Evolutionary conservation across 805 yeast species (phyloP), one percentile per base, ranked within the genome.

Genomic region (Myxozyma monticola): DNA sequence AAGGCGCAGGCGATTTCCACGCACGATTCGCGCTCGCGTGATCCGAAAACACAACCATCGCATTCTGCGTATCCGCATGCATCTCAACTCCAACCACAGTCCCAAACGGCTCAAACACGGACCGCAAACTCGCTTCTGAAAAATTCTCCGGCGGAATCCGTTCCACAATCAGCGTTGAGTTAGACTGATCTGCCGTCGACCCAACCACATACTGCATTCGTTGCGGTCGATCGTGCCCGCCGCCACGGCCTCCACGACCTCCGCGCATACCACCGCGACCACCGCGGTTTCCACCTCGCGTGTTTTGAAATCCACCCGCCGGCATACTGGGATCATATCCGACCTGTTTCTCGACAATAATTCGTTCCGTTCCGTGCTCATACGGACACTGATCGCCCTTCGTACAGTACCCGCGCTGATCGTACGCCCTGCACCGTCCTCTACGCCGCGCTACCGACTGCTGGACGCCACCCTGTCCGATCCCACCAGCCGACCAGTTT

Each of bases 81-180:
- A 76, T 44, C 22, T 54, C 48, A 15, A 76, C 65, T 3, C 38
- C 45, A 4, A 47, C 52, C 18, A 76, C 51, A 0, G 56, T 63
- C 10, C 80, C 80, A 60, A 75, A 76, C 52, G 66, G 59, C n/a
- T 65, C 57, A 57, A 76, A 76, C 55, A 68, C 74, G 6, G 60
- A 59, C 33, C 67, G 59, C 1, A 76, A 29, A 1, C 48, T 45
- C 12, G 50, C 61, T 43, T 71, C 74, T 38, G 67, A 63, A 28
- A 75, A 63, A 51, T 70, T 66, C 31, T 76, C 78, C 1, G 59
- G 60, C 14, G 80, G 80, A 8, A 76, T 45, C 37, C 70, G 69
- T 26, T 76, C 76, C 7, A 76, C 70, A 1, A 76, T 64, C 4
- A 76, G 63, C 34, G 61, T 55, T 22, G 58, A 54, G 51, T 68